phyloP scores from a whole-genome alignment of 805 yeast species.

The Hanseniaspora nectarophila region DNA sequence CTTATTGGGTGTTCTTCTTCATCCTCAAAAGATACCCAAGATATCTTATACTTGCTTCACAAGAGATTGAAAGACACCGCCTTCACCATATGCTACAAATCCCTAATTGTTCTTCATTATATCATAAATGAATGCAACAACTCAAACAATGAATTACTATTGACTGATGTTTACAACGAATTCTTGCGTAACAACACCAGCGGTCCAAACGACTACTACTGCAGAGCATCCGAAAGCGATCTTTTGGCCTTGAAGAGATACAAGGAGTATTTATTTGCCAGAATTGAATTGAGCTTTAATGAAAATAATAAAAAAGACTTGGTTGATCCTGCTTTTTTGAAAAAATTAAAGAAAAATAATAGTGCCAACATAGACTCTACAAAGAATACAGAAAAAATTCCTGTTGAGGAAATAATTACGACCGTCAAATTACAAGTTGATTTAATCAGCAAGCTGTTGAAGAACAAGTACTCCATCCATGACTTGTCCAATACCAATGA shows the following conservation, averaged over 20 bases:
- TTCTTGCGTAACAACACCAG: background rate
- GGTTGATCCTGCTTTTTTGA: conserved; percentile 31
- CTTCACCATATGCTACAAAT: conserved; percentile 84
- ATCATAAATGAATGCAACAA: conserved; percentile 87
- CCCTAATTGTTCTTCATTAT: conserved; percentile 73
- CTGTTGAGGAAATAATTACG: background rate
- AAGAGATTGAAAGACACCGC: conserved; percentile 62
- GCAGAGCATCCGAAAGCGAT: conserved; percentile 32
- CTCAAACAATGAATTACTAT: conserved; percentile 19
- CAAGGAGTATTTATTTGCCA: conserved; percentile 49
- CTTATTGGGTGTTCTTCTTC: conserved; percentile 32
- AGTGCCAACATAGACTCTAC: background rate
- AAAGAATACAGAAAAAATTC: background rate
- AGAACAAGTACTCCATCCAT: conserved; percentile 61
- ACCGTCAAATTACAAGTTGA: conserved; percentile 8
- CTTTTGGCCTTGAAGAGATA: conserved; percentile 51
- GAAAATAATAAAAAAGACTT: conserved; percentile 8
- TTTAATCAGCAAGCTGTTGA: conserved; percentile 44
- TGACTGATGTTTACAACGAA: conserved; percentile 23
- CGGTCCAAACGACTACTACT: conserved; percentile 23
- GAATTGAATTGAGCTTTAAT: conserved; percentile 4
- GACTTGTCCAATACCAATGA: conserved; percentile 64
- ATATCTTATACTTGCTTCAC: conserved; percentile 52
- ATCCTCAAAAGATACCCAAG: conserved; percentile 22
- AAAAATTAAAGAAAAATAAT: conserved; percentile 3